Base-by-base conservation (phyloP, 1,284 basidiomycete species). In the Austroboletus niveus region DNA sequence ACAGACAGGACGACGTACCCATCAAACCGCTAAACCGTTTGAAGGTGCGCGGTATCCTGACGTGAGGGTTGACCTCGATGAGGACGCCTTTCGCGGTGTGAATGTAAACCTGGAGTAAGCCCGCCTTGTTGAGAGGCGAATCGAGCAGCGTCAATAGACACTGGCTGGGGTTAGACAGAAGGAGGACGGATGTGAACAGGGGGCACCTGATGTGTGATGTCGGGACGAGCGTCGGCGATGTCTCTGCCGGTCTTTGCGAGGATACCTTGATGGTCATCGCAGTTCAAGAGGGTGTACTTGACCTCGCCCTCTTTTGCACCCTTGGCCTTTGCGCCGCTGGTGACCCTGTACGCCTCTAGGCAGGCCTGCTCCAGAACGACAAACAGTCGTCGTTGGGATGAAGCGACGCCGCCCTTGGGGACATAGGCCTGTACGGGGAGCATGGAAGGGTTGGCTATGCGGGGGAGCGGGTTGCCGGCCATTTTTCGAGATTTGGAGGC, bases 221-320 rank as follows among this genome's bases (percentile, higher is more conserved):
- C 97, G 6, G 97, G 96, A 57, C 96, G 77, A 17, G 97, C 96
- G 72, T 98, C 95, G 20, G 97, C 95, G 60, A 99, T 99, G 73
- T 99, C 97, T 62, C 96, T 81, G 29, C 94, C 94, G 4, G 95
- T 98, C 74, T 98, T 98, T 8, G 97, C 96, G 54, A 99, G 78
- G 57, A 99, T 97, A 46, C 96, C 94, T 71, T 99, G 96, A 73
- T 99, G 96, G 63, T 99, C 96, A 70, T 99, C 96, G 72, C 97
- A 99, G 73, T 99, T 99, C 60, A 99, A 75, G 53, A 99, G 76
- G 15, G 94, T 94, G 71, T 98, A 98, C 75, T 98, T 98, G 58
- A 94, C 92, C 57, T 95, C 92, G 17, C 82, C 82, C 55, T 84
- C 80, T 40, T 79, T 60, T 49, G 77, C 71, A 42, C 75, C 72